phyloP scores from a whole-genome alignment of 1,139 yeast species.

The Meyerozyma carpophila region DNA sequence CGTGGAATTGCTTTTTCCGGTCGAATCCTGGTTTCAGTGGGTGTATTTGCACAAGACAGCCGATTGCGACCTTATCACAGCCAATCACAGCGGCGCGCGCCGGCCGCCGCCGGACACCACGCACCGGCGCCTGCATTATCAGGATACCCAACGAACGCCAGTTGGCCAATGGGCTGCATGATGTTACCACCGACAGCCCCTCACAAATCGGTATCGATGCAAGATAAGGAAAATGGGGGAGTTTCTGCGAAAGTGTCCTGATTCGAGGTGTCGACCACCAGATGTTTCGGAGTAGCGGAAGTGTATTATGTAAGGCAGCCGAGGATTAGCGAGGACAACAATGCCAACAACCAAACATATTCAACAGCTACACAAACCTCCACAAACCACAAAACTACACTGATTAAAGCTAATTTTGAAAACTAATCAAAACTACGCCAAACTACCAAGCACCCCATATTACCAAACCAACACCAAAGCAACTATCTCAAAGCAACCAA shows the following conservation, averaged over 20 bases:
- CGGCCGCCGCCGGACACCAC: not conserved
- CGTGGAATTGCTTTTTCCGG: conserved; percentile 1
- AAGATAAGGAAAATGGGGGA: no score
- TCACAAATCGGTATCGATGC: not conserved
- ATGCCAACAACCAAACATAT: no score
- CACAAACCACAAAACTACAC: no score
- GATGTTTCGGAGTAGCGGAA: not conserved
- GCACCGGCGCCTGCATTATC: not conserved
- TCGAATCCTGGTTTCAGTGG: not conserved
- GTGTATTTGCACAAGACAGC: not conserved
- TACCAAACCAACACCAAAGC: no score
- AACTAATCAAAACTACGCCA: no score
- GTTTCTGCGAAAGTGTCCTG: no score
- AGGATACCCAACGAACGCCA: not conserved
- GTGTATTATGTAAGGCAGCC: not conserved
- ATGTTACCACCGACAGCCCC: not conserved
- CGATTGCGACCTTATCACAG: not conserved
- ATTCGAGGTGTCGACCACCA: no score
- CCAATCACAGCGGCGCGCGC: not conserved
- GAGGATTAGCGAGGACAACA: no score
- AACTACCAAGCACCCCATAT: no score
- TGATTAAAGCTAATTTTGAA: no score
- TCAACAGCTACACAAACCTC: no score
- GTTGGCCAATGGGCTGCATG: not conserved
- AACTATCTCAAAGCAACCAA: no score